Evolutionary conservation across 1,284 basidiomycete genomes (phyloP).

Genomic region (Phaffia rhodozyma): DNA sequence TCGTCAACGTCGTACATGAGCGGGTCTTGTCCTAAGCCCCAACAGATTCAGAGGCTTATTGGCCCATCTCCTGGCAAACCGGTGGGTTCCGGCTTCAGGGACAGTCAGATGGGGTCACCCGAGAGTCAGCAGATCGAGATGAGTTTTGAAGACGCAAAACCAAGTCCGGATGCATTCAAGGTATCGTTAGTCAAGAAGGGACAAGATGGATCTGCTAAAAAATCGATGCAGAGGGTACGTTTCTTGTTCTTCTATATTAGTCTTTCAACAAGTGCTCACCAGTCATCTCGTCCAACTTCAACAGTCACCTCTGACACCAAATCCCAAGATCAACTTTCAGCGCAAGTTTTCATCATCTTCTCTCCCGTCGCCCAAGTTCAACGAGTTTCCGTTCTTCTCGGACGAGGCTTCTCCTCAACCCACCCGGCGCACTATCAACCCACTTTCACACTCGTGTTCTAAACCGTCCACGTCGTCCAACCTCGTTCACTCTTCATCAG

Average conservation of each 20-base stretch:
- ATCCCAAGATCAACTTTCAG: not conserved
- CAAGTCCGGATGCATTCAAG: constrained; percentile 15
- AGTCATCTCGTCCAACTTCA: not conserved
- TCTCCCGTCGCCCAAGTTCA: not conserved
- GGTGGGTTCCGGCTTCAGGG: no score
- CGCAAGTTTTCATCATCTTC: not conserved
- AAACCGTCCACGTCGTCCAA: constrained; percentile 1
- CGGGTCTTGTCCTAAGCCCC: no score
- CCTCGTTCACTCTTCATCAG: not conserved
- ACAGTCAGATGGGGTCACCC: no score
- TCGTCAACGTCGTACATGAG: no score
- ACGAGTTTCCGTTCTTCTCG: not conserved
- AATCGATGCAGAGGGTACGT: not conserved
- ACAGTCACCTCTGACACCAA: constrained; percentile 9
- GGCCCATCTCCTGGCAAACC: no score
- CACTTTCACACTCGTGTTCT: not conserved
- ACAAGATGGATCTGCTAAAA: not conserved
- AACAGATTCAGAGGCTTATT: no score
- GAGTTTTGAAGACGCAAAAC: constrained; percentile 9
- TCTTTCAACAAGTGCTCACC: not conserved
- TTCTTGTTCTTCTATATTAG: not conserved
- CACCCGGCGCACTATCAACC: not conserved
- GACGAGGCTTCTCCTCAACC: not conserved
- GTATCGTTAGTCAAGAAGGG: constrained; percentile 17
- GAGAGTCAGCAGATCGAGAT: no score